Evolutionary conservation across 805 yeast species (phyloP), one percentile per base, ranked within the genome.

Genomic region (Yueomyces sinensis): DNA sequence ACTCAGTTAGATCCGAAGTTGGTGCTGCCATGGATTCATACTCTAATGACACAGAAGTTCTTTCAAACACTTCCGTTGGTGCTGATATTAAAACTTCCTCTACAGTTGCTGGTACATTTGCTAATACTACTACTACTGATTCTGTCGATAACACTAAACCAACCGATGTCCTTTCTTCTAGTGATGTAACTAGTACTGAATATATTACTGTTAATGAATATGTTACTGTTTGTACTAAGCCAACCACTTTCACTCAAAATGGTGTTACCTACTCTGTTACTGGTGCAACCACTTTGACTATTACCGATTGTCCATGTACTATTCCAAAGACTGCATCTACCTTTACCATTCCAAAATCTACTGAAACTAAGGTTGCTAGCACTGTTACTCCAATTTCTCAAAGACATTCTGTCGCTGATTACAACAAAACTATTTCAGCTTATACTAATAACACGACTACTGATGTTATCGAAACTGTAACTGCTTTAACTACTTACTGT

Each of bases 271-370:
- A 72, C 73, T 72, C 79, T 44, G 84, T 78, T 56, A 74, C 86
- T 42, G 76, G 59, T 50, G 75, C 89, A 41, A 79, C 89, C 59
- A 81, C 91, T 47, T 61, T 82, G 53, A 82, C 89, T 58, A 68
- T 82, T 72, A 79, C 93, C 50, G 76, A 82, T 69, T 76, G 82
- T 62, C 87, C 87, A 57, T 82, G 93, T 68, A 79, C 87, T 54
- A 54, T 73, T 54, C 35, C 44, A 17, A 41, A 29, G 40, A 22
- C 9, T 11, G 11, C 7, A 11, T 7, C 7, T 11, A 22, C 9
- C 24, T 7, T 11, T 22, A 22, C 24, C 11, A 7, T 22, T 7
- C 38, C 47, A 39, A 32, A 7, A 7, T 22, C 37, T 22, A 30
- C 40, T 30, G 44, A 18, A 19, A 35, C 41, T 27, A 22, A 32